Conservation (phyloP, 106 monocot species). For the Phalaenopsis aphrodite region DNA sequence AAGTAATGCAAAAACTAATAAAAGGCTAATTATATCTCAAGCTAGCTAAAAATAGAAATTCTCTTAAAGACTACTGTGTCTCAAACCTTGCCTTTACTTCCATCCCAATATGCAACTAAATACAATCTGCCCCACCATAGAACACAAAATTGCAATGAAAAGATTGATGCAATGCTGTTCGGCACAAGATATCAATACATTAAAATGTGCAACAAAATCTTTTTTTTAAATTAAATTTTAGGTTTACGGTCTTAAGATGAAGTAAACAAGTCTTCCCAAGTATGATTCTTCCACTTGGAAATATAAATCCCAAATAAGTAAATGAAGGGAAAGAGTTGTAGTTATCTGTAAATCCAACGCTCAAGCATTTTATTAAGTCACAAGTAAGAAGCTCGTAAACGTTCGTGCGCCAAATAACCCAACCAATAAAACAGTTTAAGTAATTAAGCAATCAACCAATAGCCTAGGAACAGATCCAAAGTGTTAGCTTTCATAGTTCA, state of each 20-base stretch:
- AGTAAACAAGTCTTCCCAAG: not conserved
- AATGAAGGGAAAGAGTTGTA: not conserved
- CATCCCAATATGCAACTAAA: not conserved
- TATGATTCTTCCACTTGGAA: not conserved
- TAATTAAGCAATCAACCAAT: too few relatives aligned
- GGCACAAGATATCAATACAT: not conserved
- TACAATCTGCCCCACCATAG: not conserved
- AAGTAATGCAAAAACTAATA: not conserved
- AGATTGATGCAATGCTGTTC: not conserved
- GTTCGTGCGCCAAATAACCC: too few relatives aligned
- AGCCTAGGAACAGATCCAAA: too few relatives aligned
- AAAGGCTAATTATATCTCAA: not conserved
- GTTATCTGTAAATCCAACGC: not conserved
- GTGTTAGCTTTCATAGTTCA: too few relatives aligned
- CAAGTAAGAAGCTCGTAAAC: not conserved
- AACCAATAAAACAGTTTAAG: too few relatives aligned
- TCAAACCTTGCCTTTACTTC: not conserved
- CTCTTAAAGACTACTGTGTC: not conserved
- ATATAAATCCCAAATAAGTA: not conserved
- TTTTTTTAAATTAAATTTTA: not conserved
- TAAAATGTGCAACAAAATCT: not conserved
- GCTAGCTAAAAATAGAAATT: not conserved
- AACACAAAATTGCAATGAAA: not conserved
- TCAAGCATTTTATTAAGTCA: not conserved
- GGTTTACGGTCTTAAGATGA: too few relatives aligned